These are phyloP conservation scores for Posidonia oceanica DNA, from an alignment of 116 monocot genomes.

Conservation along the genomic window DNA sequence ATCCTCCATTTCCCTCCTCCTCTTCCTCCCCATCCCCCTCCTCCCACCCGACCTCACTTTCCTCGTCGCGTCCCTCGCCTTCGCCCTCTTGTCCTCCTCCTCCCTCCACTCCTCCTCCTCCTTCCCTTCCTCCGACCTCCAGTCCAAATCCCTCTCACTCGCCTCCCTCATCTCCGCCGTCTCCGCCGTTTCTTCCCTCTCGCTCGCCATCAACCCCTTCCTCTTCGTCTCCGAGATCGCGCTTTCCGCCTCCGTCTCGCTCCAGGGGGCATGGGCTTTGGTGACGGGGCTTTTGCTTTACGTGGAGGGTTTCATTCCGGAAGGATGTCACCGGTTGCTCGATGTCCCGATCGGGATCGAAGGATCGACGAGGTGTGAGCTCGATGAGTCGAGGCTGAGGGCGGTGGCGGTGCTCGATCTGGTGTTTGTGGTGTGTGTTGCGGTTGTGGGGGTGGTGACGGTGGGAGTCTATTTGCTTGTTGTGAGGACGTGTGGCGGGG, in stretches of 20 bases:
- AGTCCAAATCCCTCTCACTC: slow-evolving; percentile 27
- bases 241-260: slow-evolving; percentile 40
- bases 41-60: slow-evolving; percentile 16
- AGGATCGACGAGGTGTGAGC: slow-evolving; percentile 48
- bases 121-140: slow-evolving; percentile 36
- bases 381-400: slow-evolving; percentile 38
- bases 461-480: slow-evolving; percentile 22
- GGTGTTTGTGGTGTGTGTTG: slow-evolving; percentile 29
- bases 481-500: slow-evolving; percentile 18
- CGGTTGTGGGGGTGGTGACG: slow-evolving; percentile 28
- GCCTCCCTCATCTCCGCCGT: slow-evolving; percentile 23
- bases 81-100: slow-evolving; percentile 28
- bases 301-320: slow-evolving; percentile 54
- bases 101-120: slow-evolving; percentile 9
- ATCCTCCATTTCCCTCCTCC: slow-evolving; percentile 13
- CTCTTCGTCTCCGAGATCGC: slow-evolving; percentile 47
- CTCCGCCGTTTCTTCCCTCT: slow-evolving; percentile 29
- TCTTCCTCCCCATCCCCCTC: slow-evolving; percentile 14
- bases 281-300: slow-evolving; percentile 52
- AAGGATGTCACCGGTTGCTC: slow-evolving; percentile 60
- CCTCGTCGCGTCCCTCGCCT: slow-evolving; percentile 34
- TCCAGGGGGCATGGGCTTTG: slow-evolving; percentile 65
- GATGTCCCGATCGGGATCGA: slow-evolving; percentile 21
- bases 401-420: slow-evolving; percentile 48
- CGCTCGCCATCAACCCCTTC: slow-evolving; percentile 45